Base-by-base conservation (phyloP, 176 grass and related monocot species). In the Rhynchospora pubera region DNA sequence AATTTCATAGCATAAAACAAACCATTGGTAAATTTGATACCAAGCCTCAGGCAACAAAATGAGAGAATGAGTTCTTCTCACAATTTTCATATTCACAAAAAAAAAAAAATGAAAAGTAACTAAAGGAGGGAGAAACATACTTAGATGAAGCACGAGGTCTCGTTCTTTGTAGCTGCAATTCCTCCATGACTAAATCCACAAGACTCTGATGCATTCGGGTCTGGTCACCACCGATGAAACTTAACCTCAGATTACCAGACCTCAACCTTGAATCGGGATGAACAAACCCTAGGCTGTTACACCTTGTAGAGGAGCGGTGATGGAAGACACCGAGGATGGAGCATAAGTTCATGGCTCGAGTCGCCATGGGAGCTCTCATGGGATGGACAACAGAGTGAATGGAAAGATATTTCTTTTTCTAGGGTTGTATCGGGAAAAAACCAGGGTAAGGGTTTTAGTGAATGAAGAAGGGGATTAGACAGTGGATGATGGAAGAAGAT, bases 281-380 rank as follows among this genome's bases (percentile, higher is more conserved):
- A 15, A 52, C 57, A 57, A 71, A 72, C 11, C 76, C 32, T 19
- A 13, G 23, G 43, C 62, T 34, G n/a, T 51, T 64, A 7, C 26
- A 62, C 42, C 43, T 66, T 47, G 30, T 78, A 19, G 86, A 84
- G 16, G 85, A 81, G 14, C 85, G 84, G 67, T 77, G 82, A 34
- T 72, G 78, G 72, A 92, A 91, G 81, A 91, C 89, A 63, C 87
- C 82, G 32, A 90, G 62, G 22, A 86, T 52, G 32, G 87, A 85
- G 89, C 78, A 93, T 18, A 87, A 84, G 55, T 57, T 87, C 59
- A 83, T 84, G 47, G 79, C 87, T 52, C 82, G 84, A 1, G 89
- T 88, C 6, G 84, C 86, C 89, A 95, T 90, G 58, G 87, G 87
- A 10, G n/a, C n/a, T n/a, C n/a, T n/a, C n/a, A n/a, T n/a, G n/a